Percentiles rank a stretch among this genome's conserved stretches.
phyloP scores from a whole-genome alignment of 768 basidiomycete genomes.

The Mycena vitilis region DNA sequence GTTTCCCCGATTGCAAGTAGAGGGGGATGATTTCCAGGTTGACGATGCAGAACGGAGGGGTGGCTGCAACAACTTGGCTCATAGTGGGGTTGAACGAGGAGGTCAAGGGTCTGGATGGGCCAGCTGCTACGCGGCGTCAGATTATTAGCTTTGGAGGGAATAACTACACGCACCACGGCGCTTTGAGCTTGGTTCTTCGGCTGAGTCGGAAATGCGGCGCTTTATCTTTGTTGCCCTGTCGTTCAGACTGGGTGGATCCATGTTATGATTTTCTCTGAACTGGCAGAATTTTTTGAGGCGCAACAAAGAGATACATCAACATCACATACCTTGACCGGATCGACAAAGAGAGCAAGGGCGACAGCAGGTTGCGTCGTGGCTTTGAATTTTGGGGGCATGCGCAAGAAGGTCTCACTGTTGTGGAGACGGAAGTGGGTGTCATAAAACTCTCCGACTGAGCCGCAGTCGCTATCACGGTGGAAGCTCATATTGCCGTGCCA shows the following conservation, averaged over 20 bases:
- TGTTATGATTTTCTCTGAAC: neutral
- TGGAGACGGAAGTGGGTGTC: neutral
- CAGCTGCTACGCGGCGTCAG: neutral
- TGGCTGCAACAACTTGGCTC: neutral
- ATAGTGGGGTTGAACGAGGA: neutral
- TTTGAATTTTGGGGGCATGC: slow-evolving; percentile 1
- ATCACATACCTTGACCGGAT: neutral
- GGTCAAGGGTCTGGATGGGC: neutral
- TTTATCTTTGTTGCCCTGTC: neutral
- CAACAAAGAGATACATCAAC: neutral
- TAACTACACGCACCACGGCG: neutral
- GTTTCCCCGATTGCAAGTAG: neutral
- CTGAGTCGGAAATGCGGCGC: neutral
- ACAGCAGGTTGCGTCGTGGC: neutral
- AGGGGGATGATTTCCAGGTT: neutral
- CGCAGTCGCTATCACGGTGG: neutral
- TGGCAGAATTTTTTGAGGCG: neutral
- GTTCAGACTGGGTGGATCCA: neutral
- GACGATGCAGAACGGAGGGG: neutral
- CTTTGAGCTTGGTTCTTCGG: neutral
- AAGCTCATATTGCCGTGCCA: slow-evolving; percentile 4
- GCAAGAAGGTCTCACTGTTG: neutral
- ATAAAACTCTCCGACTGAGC: neutral
- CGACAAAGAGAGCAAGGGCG: neutral
- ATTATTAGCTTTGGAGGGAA: neutral